These are phyloP conservation scores for Tylopilus rubrobrunneus DNA, from an alignment of 768 basidiomycete genomes.

Conservation along the genomic window DNA sequence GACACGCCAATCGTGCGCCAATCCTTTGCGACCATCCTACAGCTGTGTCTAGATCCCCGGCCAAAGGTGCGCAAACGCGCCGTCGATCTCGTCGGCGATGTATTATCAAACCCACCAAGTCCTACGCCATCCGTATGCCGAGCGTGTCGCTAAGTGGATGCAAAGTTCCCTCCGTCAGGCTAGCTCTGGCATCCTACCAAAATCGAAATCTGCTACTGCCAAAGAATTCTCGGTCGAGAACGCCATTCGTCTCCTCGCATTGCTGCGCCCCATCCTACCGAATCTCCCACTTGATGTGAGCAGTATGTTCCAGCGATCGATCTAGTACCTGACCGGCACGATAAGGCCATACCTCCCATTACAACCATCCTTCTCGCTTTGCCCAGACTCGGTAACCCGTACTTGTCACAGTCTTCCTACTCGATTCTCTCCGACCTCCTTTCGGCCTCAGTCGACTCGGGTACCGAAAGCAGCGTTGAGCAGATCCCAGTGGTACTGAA, in stretches of 20 bases:
- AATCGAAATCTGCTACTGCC: conserved; percentile 49
- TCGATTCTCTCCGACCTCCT: conserved; percentile 83
- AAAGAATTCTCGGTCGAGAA: conserved; percentile 63
- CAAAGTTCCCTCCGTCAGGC: conserved; percentile 63
- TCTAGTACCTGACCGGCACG: conserved; percentile 10
- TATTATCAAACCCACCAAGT: conserved; percentile 70
- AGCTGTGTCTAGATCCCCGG: conserved; percentile 78
- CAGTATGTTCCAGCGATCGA: conserved; percentile 14
- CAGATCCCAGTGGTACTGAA: conserved; percentile 61
- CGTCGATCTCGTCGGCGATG: conserved; percentile 76
- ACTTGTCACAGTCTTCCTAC: conserved; percentile 85
- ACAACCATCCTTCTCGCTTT: conserved; percentile 71
- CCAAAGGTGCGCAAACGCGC: conserved; percentile 95
- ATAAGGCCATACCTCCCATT: conserved; percentile 67
- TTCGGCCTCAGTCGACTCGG: conserved; percentile 46
- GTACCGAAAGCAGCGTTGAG: conserved; percentile 43
- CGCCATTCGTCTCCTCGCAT: conserved; percentile 74
- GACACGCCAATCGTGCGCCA: conserved; percentile 68
- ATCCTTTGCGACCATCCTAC: conserved; percentile 79
- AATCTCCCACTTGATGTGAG: conserved; percentile 69
- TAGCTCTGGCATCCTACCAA: conserved; percentile 55
- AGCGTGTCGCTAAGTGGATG: conserved; percentile 78
- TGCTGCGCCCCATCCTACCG: conserved; percentile 59
- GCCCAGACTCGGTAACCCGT: conserved; percentile 84
- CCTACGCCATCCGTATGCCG: conserved; percentile 88